Evolutionary conservation across 208 protist species (phyloP), one percentile per base, ranked within the genome.

Genomic region (Crithidia expoeki): DNA sequence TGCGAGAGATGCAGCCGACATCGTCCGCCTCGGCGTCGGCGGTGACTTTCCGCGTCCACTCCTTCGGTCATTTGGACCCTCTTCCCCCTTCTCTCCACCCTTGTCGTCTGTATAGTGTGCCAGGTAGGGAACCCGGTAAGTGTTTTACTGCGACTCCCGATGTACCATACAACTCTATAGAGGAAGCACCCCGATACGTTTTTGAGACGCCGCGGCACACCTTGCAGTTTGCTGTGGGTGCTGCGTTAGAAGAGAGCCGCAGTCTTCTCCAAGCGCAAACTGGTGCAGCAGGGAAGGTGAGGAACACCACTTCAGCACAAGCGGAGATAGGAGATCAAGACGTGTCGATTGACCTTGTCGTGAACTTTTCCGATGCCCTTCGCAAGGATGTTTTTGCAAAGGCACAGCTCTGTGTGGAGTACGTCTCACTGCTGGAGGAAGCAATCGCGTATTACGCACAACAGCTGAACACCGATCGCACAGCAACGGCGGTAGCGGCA

Each of bases 61-160:
- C 81, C 27, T 81, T 88, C 60, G 72, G 76, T 3, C 84, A 95
- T 63, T 71, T 95, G 25, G 87, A 95, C 73, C 90, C 90, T 0
- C 81, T 95, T 42, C 86, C 86, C 2, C 30, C 49, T 9, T 63
- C 50, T 16, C 30, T 71, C 23, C 67, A 78, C 56, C 63, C 69
- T 6, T 60, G 42, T 9, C 55, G 76, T 11, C 58, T 77, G 10
- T 68, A 63, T 25, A 33, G 56, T n/a, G 61, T 61, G 36, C n/a
- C 28, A 64, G 56, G 71, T 21, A 16, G n/a, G 30, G 38, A 25
- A 49, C 32, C 46, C 4, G 70, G 62, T 6, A 2, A 51, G 21
- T 52, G 57, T 42, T 72, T 77, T 47, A 77, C 63, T 36, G 72
- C 61, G 16, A 10, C 72, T 2, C 72, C 72, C n/a, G 72, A 77